phyloP scores from a whole-genome alignment of 768 basidiomycete genomes.

The Termitomyces sp. region DNA sequence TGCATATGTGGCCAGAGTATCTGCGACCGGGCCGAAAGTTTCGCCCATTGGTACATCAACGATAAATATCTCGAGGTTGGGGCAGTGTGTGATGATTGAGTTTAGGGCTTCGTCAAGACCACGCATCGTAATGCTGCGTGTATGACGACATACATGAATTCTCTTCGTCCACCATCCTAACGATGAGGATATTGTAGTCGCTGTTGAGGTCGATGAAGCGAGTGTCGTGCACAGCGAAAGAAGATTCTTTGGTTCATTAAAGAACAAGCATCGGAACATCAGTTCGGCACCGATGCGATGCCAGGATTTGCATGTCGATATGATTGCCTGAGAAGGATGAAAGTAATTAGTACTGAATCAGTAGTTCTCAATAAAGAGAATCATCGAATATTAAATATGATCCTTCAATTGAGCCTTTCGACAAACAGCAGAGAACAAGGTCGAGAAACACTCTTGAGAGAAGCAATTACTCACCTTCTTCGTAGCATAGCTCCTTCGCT shows the following conservation, averaged over 20 bases:
- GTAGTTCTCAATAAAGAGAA: background rate
- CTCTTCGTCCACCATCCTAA: slow-evolving; percentile 69
- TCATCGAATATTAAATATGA: background rate
- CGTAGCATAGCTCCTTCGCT: slow-evolving; percentile 55
- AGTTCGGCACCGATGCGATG: slow-evolving; percentile 56
- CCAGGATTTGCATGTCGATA: slow-evolving; percentile 63
- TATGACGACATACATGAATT: slow-evolving; percentile 61
- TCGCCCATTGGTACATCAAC: slow-evolving; percentile 58
- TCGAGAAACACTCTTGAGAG: background rate
- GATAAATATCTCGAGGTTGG: slow-evolving; percentile 70
- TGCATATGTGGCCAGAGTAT: slow-evolving; percentile 51
- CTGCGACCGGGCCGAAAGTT: slow-evolving; percentile 59
- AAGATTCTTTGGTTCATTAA: slow-evolving; percentile 54
- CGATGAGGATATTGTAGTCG: slow-evolving; percentile 34
- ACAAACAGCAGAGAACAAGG: background rate
- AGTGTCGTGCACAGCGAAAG: slow-evolving; percentile 46
- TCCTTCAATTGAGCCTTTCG: background rate
- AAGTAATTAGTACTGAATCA: background rate
- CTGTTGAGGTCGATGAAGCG: slow-evolving; percentile 32
- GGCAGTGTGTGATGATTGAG: slow-evolving; percentile 57
- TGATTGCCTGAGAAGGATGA: slow-evolving; percentile 50
- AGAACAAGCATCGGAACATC: slow-evolving; percentile 65
- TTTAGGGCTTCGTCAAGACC: slow-evolving; percentile 51
- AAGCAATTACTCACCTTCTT: slow-evolving; percentile 48
- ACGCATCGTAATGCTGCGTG: slow-evolving; percentile 35